A percentile compares a stretch with the other conserved stretches of the same genome.
phyloP scores from a whole-genome alignment of 2,329 filamentous ascomycete species.

The Apiospora pterosperma region DNA sequence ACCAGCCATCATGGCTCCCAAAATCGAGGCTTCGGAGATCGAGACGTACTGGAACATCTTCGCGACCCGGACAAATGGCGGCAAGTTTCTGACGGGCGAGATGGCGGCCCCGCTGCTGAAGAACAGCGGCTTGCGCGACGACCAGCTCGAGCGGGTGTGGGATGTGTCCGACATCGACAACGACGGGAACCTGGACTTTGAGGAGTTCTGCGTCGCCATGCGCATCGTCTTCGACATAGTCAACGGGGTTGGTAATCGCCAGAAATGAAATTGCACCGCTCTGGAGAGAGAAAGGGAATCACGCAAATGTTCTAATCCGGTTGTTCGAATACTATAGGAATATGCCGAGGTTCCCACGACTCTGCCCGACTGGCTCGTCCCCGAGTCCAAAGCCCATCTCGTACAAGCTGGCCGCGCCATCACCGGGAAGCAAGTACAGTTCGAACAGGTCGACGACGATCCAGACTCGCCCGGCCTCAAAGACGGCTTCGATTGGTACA shows the following conservation, averaged over 20 bases:
- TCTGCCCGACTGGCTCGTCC: constrained; percentile 94
- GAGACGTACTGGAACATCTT: constrained; percentile 68
- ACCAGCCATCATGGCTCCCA: constrained; percentile 49
- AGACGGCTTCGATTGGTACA: constrained; percentile 99
- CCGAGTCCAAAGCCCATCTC: constrained; percentile 89
- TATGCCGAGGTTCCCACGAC: constrained; percentile 81
- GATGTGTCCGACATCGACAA: constrained; percentile 96
- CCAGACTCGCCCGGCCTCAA: constrained; percentile 81
- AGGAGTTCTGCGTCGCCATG: constrained; percentile 99
- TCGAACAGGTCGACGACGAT: constrained; percentile 82
- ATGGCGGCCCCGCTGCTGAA: constrained; percentile 60
- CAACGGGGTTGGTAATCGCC: constrained; percentile 66
- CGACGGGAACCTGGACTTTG: constrained; percentile 96
- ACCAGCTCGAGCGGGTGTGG: constrained; percentile 95
- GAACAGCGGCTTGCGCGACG: constrained; percentile 60
- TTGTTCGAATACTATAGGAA: constrained; percentile 53
- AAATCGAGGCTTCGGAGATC: constrained; percentile 60
- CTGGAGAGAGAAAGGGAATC: background rate
- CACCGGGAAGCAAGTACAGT: constrained; percentile 73
- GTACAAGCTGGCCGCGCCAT: constrained; percentile 81
- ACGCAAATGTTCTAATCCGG: background rate
- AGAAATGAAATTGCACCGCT: background rate
- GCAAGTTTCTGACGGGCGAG: constrained; percentile 58
- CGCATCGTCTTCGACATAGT: constrained; percentile 94
- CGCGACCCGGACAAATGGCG: constrained; percentile 54